phyloP scores from a whole-genome alignment of 2,329 filamentous ascomycete species.

The Colletotrichum filicis region DNA sequence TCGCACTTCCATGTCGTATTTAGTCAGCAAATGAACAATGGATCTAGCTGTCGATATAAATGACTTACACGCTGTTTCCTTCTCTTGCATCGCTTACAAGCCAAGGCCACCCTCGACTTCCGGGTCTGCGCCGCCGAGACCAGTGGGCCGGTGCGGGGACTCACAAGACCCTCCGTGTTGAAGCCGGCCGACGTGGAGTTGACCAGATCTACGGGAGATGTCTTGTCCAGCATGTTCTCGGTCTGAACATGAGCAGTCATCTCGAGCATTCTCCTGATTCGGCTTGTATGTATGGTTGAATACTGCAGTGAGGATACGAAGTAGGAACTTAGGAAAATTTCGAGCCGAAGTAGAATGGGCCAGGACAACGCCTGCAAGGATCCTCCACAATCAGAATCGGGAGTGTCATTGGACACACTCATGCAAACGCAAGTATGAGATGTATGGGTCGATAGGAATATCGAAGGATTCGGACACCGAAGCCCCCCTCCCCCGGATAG shows the following conservation, averaged over 20 bases:
- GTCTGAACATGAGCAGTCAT: not conserved
- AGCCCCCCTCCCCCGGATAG: not conserved
- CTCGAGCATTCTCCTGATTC: not conserved
- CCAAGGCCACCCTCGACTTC: conserved; percentile 39
- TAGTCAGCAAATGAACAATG: not conserved
- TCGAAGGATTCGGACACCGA: not conserved
- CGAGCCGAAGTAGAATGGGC: conserved; percentile 15
- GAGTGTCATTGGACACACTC: not conserved
- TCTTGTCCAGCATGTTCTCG: conserved; percentile 13
- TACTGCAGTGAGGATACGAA: not conserved
- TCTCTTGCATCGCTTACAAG: conserved; percentile 41
- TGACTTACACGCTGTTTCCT: conserved; percentile 39
- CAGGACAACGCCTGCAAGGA: not conserved
- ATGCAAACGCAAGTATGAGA: not conserved
- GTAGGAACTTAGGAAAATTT: conserved; percentile 11
- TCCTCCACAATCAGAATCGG: not conserved
- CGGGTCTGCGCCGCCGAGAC: conserved; percentile 16
- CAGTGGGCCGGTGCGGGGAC: conserved; percentile 18
- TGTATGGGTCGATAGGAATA: not conserved
- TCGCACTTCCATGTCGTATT: conserved; percentile 36
- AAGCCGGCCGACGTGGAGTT: not conserved
- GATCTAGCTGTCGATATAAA: no score
- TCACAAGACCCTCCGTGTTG: conserved; percentile 25
- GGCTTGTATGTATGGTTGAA: not conserved
- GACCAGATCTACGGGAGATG: not conserved